Evolutionary conservation across 768 basidiomycete genomes (phyloP), one percentile per base, ranked within the genome.

Genomic region (Mycena crocata): DNA sequence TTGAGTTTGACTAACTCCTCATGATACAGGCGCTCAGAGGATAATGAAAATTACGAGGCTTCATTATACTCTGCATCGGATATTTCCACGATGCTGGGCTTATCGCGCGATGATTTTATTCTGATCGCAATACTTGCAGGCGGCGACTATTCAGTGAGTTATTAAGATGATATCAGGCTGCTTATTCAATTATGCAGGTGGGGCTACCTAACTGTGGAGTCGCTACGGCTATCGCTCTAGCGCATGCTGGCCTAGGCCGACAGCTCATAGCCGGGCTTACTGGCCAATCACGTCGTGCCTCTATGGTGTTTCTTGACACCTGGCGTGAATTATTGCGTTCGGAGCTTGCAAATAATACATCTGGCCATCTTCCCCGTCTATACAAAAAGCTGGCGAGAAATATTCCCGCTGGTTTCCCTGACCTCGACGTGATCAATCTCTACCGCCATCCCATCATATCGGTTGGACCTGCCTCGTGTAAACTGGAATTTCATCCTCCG

Each of bases 21-120:
- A 13, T 28, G 3, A 24, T 84, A 82, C 39, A 78, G 76, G 23
- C 82, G 87, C 46, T 73, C 82, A 0, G 78, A 80, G 14, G 83
- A 85, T 52, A 79, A 80, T 57, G 80, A 86, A 56, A 80, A 87
- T 57, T 82, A 85, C 52, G 80, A 86, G 65, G 82, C 87, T 35
- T 34, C 72, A 17, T 64, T 68, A 6, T 77, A 74, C 57, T 69
- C 67, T 26, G 58, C 75, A 51, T 44, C 45, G 0, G 67, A 78
- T 63, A 62, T 81, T 63, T 62, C 69, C 63, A 19, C 69, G 55
- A 51, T 75, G 62, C 74, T 52, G 48, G 76, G 60, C 5, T 63
- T 80, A 21, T 68, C 54, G 6, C 67, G 57, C 2, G 70, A 69
- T 52, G 80, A 81, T 62, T 76, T 84, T 69, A 75, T 81, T 26